phyloP scores from a whole-genome alignment of 495 filamentous ascomycete genomes.

The Lasiosphaeria hispida region DNA sequence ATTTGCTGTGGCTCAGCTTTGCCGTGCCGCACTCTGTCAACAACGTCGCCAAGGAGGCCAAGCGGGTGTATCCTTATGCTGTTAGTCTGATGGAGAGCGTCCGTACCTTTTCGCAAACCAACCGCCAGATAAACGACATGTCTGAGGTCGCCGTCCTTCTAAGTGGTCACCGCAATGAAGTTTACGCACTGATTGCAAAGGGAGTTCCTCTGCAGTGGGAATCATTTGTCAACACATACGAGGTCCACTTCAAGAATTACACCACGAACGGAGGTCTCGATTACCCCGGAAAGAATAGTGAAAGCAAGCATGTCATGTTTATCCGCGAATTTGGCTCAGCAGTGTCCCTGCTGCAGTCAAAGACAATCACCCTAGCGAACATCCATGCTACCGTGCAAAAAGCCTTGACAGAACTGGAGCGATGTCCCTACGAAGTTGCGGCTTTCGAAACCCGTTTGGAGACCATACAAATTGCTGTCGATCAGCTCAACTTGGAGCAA shows the following conservation, averaged over 20 bases:
- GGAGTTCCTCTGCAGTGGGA: slow-evolving; percentile 92
- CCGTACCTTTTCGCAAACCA: slow-evolving; percentile 83
- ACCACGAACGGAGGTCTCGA: slow-evolving; percentile 61
- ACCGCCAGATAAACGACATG: slow-evolving; percentile 76
- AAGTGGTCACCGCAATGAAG: slow-evolving; percentile 86
- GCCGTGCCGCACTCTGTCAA: slow-evolving; percentile 89
- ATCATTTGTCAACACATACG: slow-evolving; percentile 94
- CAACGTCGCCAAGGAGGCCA: slow-evolving; percentile 95
- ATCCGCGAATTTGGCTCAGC: slow-evolving; percentile 86
- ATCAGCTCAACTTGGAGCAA: slow-evolving; percentile 92
- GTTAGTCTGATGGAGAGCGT: slow-evolving; percentile 98
- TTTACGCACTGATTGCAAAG: slow-evolving; percentile 74
- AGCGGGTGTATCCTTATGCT: slow-evolving; percentile 93
- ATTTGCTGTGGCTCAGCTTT: slow-evolving; percentile 89
- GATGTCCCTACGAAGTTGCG: slow-evolving; percentile 72
- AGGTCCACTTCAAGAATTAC: slow-evolving; percentile 71
- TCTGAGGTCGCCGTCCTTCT: slow-evolving; percentile 80
- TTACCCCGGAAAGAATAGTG: slow-evolving; percentile 56
- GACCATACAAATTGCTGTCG: slow-evolving; percentile 80
- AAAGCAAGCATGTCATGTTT: slow-evolving; percentile 94
- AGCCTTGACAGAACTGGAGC: slow-evolving; percentile 75
- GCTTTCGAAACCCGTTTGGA: slow-evolving; percentile 80
- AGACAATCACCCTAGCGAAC: slow-evolving; percentile 70
- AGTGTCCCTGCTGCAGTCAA: slow-evolving; percentile 80
- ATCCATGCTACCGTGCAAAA: slow-evolving; percentile 85